Percentiles rank a stretch among this genome's conserved stretches.
Conservation (phyloP, 768 basidiomycete genomes). For the Podaxis mareebaensis region DNA sequence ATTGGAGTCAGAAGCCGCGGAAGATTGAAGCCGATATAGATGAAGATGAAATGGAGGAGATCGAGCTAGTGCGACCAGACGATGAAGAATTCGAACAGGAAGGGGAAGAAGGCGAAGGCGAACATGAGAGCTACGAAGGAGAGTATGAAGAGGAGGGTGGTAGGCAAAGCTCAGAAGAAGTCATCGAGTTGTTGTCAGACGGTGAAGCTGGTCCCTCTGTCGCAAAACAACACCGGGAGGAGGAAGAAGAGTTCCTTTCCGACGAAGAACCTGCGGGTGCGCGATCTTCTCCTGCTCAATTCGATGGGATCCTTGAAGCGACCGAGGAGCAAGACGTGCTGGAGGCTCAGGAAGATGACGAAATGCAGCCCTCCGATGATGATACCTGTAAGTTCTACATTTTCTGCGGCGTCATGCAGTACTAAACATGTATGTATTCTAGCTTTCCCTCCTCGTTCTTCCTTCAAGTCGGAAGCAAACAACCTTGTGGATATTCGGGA, state of each 20-base stretch:
- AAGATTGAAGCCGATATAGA: slow-evolving; percentile 4
- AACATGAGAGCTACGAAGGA: slow-evolving; percentile 20
- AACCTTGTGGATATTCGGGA: slow-evolving; percentile 31
- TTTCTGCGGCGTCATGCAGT: neutral
- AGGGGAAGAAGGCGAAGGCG: slow-evolving; percentile 25
- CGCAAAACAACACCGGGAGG: slow-evolving; percentile 11
- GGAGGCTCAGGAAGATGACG: slow-evolving; percentile 21
- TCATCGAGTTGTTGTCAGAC: slow-evolving; percentile 9
- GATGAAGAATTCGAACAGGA: slow-evolving; percentile 19
- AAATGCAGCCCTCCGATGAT: slow-evolving; percentile 32
- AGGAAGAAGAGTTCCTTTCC: slow-evolving; percentile 23
- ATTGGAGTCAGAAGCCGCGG: neutral
- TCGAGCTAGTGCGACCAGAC: neutral
- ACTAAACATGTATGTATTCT: slow-evolving; percentile 17
- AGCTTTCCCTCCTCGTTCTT: slow-evolving; percentile 26
- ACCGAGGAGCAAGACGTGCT: neutral
- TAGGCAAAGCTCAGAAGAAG: slow-evolving; percentile 10
- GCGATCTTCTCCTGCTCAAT: slow-evolving; percentile 15
- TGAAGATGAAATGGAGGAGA: slow-evolving; percentile 3
- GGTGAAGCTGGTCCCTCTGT: neutral
- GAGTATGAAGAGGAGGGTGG: slow-evolving; percentile 22
- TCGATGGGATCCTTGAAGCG: slow-evolving; percentile 15
- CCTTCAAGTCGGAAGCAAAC: neutral
- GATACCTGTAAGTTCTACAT: slow-evolving; percentile 31
- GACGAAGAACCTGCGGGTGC: slow-evolving; percentile 22